Base-by-base conservation (phyloP, 2,329 filamentous ascomycete species). In the Fusarium robinianum region DNA sequence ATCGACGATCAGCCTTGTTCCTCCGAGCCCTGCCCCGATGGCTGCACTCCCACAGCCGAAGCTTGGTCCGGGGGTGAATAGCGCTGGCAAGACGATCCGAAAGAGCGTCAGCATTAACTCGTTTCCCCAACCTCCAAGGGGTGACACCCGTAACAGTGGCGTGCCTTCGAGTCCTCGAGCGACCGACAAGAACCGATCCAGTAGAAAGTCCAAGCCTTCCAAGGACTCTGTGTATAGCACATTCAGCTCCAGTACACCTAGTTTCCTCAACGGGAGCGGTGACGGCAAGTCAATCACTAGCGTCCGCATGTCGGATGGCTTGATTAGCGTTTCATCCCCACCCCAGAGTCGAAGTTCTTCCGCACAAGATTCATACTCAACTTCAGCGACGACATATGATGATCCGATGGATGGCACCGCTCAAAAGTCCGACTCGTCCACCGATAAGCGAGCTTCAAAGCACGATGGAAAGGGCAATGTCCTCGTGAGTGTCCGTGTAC, bases 71-170 rank as follows among this genome's bases (percentile, higher is more conserved):
- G 74, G 73, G 23, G 70, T 82, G 10, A 83, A 80, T 50, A 73
- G 73, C 21, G 73, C 80, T 5, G 81, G 83, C 17, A 91, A 85
- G 67, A 82, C 84, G 2, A 70, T 96, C 41, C 83, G 90, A 51
- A 95, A 95, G 70, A 88, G 88, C 1, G 86, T 95, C 62, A 96
- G 91, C 75, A 95, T 96, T 63, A 92, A 91, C 64, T 85, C 90
- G 1, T 96, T 97, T 63, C 92, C 92, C 19, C 88, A 95, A 54
- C 92, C 92, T 10, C 92, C 92, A 10, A 84, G 84, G 56, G 81
- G 83, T 33, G 77, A 79, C 40, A 76, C 71, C 40, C 77, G 79
- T 54, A 71, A 75, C 33, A 72, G 72, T 58, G 90, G 78, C 69
- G 73, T 83, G 43, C 88, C 80, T 37, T 81, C 77, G 41, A 80